Conservation (phyloP, 78 protist genomes). For the Dictyostelium purpureum region DNA sequence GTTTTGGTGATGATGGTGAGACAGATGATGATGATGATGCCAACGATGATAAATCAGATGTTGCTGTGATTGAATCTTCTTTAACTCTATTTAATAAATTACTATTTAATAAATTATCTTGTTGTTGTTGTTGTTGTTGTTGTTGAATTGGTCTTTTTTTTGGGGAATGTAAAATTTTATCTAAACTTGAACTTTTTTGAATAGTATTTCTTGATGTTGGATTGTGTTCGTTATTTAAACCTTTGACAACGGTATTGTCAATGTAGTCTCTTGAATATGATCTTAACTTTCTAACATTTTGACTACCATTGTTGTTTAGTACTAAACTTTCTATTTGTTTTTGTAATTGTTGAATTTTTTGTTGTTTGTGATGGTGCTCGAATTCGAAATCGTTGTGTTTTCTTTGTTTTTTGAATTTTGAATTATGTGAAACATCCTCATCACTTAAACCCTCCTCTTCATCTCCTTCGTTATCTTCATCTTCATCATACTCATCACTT, state of each 20-base stretch:
- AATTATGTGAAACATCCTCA: slow-evolving; percentile 16
- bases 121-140: no score
- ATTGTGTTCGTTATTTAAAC: no score
- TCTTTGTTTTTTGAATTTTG: not conserved
- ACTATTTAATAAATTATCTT: not conserved
- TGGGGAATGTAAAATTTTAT: no score
- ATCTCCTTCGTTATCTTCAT: slow-evolving; percentile 16
- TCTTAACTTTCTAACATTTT: not conserved
- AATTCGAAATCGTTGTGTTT: not conserved
- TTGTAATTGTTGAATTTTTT: not conserved
- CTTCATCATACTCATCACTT: not conserved
- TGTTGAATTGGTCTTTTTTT: no score
- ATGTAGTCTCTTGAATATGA: not conserved
- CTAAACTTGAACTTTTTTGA: no score
- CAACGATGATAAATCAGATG: not conserved
- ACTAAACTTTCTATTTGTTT: not conserved
- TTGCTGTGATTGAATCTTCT: no score
- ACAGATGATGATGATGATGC: not conserved
- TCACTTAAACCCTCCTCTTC: slow-evolving; percentile 22
- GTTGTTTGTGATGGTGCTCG: not conserved
- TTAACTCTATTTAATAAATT: not conserved
- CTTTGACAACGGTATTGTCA: not conserved
- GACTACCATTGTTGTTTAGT: not conserved
- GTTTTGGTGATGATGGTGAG: not conserved
- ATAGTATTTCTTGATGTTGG: no score